Evolutionary conservation across 495 filamentous ascomycete genomes (phyloP), one percentile per base, ranked within the genome.

Genomic region (Penicillium coprophilum): DNA sequence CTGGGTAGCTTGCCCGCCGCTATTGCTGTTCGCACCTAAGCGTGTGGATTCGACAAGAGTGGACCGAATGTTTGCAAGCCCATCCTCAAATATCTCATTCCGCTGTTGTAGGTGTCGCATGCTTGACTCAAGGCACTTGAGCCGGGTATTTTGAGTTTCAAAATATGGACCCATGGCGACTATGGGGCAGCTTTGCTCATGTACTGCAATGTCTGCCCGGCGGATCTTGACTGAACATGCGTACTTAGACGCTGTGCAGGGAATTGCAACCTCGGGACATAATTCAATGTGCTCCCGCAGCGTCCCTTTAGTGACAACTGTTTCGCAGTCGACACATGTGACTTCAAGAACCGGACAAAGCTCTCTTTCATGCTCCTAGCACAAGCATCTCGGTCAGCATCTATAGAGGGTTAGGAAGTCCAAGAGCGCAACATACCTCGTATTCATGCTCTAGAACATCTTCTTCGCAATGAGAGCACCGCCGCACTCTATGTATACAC

Each of bases 101-200:
- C 82, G 83, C 50, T 80, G 75, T 39, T 80, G 74, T 4, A 88
- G 71, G 12, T 81, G 73, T 46, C 80, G 78, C 50, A 86, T 75
- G 20, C 77, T 81, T 41, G 80, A 63, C 45, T 86, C 84, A 4
- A 84, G 78, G 12, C 77, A 75, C 32, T 82, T 76, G 10, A 86
- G 69, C 2, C 83, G 79, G 7, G 77, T 63, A 50, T 82, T 80
- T 61, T 88, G 85, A 4, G 76, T 71, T 47, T 80, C 71, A 28
- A 89, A 74, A 46, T 83, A 77, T 3, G 86, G 86, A 0, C 76
- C 75, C 54, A 89, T 80, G 34, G 74, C 74, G 6, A 82, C 80
- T 54, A 89, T 73, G 0, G 83, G 73, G 54, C 86, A 89, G 13
- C 57, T 70, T 44, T 75, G 66, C 28, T 75, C 74, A 56, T 89